Conservation (phyloP, 768 basidiomycete species). For the Mycena vitilis region DNA sequence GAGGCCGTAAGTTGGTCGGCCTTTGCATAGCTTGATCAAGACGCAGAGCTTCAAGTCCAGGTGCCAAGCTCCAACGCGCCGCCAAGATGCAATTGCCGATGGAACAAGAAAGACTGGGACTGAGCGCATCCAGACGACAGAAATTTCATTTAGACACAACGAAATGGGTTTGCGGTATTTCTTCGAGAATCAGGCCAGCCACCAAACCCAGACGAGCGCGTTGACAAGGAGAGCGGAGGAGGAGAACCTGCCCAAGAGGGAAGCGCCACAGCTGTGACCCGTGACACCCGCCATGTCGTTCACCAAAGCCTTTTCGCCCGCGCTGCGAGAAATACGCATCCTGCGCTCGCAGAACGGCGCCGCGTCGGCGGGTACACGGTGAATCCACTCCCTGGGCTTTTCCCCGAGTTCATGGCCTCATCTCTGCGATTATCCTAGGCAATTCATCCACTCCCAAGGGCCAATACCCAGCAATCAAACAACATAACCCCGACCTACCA, state of each 20-base stretch:
- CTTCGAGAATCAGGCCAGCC: too few species aligned
- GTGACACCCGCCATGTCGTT: constrained; percentile 61
- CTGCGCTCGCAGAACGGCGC: constrained; percentile 82
- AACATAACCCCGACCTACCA: constrained; percentile 88
- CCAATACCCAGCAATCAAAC: constrained; percentile 82
- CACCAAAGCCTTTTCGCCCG: constrained; percentile 79
- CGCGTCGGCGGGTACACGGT: constrained; percentile 87
- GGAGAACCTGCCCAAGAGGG: too few species aligned
- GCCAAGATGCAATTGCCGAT: too few species aligned
- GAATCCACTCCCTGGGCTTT: constrained; percentile 35
- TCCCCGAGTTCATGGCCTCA: constrained; percentile 14
- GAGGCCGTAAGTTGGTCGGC: not conserved
- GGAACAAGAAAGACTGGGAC: too few species aligned
- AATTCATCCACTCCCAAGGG: constrained; percentile 82
- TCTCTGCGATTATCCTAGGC: constrained; percentile 56
- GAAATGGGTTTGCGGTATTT: too few species aligned
- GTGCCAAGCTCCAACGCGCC: too few species aligned
- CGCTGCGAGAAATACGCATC: constrained; percentile 83
- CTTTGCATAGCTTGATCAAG: too few species aligned
- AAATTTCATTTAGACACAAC: too few species aligned
- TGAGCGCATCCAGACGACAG: too few species aligned
- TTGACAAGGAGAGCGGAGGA: too few species aligned
- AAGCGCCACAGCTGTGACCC: not conserved
- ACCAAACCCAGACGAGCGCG: too few species aligned
- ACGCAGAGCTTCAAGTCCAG: too few species aligned